Evolutionary conservation across 169 alveolate genomes (phyloP), one percentile per base, ranked within the genome.

Genomic region (Theileria parva): DNA sequence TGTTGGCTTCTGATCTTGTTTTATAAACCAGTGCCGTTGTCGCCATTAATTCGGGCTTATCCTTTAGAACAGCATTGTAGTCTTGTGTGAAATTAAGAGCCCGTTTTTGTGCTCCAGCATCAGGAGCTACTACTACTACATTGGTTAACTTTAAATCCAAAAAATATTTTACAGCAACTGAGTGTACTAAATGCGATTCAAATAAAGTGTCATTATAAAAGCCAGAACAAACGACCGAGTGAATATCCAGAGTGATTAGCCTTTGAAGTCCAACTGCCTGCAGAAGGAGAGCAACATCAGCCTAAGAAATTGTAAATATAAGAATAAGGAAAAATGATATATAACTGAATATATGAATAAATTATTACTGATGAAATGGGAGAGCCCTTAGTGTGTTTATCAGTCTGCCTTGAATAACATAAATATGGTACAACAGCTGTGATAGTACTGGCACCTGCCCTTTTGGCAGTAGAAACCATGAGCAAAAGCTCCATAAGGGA

Each of bases 341-440:
- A 34, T 11, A 23, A 27, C 34, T 19, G 44, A 51, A 69, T 39
- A 37, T 55, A 15, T 19, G 48, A 21, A 83, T 34, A 27, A 69
- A 15, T 32, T 19, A 91, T 51, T 30, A 93, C 97, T 51, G 98
- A 98, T 23, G 98, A 95, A 48, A 96, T 95, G 50, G 98, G 97
- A 8, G 96, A 97, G 25, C 98, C 89, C 19, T 89, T 76, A 51
- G 88, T 79, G 78, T 88, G 69, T 85, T 92, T 96, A 60, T 98
- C 77, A 86, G 97, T 99, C 73, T 94, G 95, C 66, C 99, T 86
- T 28, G 99, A 97, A 81, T 97, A 97, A 1, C 99, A 99, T 88
- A 96, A 97, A 74, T 97, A 97, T n/a, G 99, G 99, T 2, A 97
- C 93, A 17, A 97, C 96, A 2, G 98, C 99, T 0, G 98, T 97